Evolutionary conservation across 2,329 filamentous ascomycete genomes (phyloP).

Genomic region (Hypoxylon sp.): DNA sequence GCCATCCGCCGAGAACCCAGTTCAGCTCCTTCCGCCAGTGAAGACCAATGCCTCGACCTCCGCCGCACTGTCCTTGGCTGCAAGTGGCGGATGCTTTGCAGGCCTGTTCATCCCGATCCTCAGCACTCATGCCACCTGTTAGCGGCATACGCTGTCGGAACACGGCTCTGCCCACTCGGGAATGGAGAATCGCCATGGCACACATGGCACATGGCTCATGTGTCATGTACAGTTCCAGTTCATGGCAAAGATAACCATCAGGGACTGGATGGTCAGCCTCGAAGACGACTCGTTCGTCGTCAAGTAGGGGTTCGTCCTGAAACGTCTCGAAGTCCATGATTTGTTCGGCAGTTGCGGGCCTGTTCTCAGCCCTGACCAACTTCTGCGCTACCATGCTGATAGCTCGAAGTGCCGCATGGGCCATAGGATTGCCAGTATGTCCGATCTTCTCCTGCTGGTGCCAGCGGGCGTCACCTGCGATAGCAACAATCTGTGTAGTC

Average conservation of each 20-base stretch:
- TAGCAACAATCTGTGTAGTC: conserved; percentile 70
- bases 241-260: conserved; percentile 93
- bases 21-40: conserved; percentile 84
- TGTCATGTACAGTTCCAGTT: conserved; percentile 91
- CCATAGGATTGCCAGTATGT: conserved; percentile 77
- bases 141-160: conserved; percentile 83
- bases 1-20: conserved; percentile 87
- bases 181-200: conserved; percentile 95
- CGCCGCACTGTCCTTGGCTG: conserved; percentile 55
- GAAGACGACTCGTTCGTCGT: conserved; percentile 73
- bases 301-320: conserved; percentile 75
- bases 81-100: conserved; percentile 47
- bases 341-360: conserved; percentile 50
- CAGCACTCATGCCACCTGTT: conserved; percentile 86
- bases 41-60: conserved; percentile 73
- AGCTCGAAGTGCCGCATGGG: conserved; percentile 80
- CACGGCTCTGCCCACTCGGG: conserved; percentile 86
- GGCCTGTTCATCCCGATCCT: conserved; percentile 69
- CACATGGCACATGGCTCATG: conserved; percentile 98
- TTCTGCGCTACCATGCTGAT: conserved; percentile 85
- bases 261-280: conserved; percentile 73
- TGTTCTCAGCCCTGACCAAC: conserved; percentile 68
- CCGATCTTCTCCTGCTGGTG: conserved; percentile 62
- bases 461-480: conserved; percentile 83
- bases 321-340: conserved; percentile 72